Conservation (phyloP, 2,329 filamentous ascomycete genomes). For the Epichloe coenophiala region DNA sequence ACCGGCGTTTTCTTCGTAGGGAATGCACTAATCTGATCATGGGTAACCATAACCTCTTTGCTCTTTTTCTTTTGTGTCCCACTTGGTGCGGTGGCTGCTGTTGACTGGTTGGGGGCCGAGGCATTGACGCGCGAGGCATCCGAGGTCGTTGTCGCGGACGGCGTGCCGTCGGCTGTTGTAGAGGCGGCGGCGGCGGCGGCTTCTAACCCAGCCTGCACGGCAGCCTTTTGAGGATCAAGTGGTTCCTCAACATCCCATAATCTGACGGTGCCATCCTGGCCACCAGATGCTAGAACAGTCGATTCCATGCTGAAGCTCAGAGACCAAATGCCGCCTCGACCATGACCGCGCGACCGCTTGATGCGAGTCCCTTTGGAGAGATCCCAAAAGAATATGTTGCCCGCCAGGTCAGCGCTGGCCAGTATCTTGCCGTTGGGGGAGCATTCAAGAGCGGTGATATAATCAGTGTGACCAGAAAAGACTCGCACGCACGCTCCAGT, state of each 20-base stretch:
- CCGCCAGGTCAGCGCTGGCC: conserved; percentile 79
- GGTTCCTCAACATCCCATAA: conserved; percentile 82
- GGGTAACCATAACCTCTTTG: conserved; percentile 80
- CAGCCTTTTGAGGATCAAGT: conserved; percentile 49
- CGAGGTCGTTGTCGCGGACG: conserved; percentile 12
- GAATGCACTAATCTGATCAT: conserved; percentile 90
- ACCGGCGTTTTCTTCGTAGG: conserved; percentile 93
- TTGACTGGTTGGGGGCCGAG: conserved; percentile 12
- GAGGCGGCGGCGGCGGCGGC: conserved; percentile 25
- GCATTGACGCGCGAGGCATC: conserved; percentile 13
- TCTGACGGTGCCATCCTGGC: conserved; percentile 82
- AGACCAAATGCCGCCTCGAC: conserved; percentile 85
- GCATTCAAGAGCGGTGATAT: conserved; percentile 73
- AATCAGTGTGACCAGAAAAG: conserved; percentile 82
- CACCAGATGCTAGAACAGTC: conserved; percentile 76
- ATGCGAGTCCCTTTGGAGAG: conserved; percentile 71
- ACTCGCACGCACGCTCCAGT: conserved; percentile 80
- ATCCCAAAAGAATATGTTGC: conserved; percentile 91
- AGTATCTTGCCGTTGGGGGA: conserved; percentile 74
- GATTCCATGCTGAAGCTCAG: conserved; percentile 90
- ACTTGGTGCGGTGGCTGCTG: conserved; percentile 13
- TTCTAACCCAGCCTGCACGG: conserved; percentile 28
- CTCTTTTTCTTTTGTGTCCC: conserved; percentile 55
- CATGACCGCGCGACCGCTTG: conserved; percentile 89
- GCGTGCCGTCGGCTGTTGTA: conserved; percentile 30